Base-by-base conservation (phyloP, 2,329 filamentous ascomycete species). In the Gliomastix tumulicola region DNA sequence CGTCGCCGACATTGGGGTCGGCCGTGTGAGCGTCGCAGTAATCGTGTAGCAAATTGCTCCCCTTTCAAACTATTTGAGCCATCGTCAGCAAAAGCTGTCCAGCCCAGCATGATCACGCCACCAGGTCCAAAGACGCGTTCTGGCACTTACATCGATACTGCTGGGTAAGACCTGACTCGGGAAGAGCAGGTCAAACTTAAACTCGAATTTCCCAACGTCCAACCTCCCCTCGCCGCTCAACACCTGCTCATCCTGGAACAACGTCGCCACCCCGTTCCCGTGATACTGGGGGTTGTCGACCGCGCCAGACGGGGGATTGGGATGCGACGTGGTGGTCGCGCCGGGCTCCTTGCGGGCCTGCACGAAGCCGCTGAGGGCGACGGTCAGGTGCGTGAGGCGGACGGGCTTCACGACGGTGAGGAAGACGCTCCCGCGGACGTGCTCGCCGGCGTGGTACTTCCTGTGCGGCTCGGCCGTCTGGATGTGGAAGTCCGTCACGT, bases 21-120 rank as follows among this genome's bases (percentile, higher is more conserved):
- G 90, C 39, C 88, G 79, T 16, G 90, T 97, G 39, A 97, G 60
- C 8, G 88, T 96, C 21, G 90, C 84, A 6, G 87, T 90, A 49
- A 97, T 76, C 65, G 90, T 79, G 62, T 97, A 98, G 16, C 84
- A 83, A 49, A 98, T 87, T 3, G 87, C 89, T 23, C 92, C 92
- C 54, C 90, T 81, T 62, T 97, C 92, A 59, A 98, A 98, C 88
- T 97, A 59, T 9, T 32, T 20, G 19, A 23, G 9, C 10, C 13
- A n/a, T 35, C 16, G 32, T 23, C 28, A 21, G 7, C 19, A 11
- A n/a, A n/a, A n/a, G n/a, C n/a, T n/a, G n/a, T n/a, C n/a, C n/a
- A n/a, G n/a, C n/a, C n/a, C n/a, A n/a, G n/a, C n/a, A n/a, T n/a
- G n/a, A n/a, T n/a, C n/a, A n/a, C n/a, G n/a, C n/a, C n/a, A n/a